A percentile compares a stretch with the other conserved stretches of the same genome.
Evolutionary conservation across 1,284 basidiomycete species (phyloP).

Genomic region (Macrocystidia cucumis): DNA sequence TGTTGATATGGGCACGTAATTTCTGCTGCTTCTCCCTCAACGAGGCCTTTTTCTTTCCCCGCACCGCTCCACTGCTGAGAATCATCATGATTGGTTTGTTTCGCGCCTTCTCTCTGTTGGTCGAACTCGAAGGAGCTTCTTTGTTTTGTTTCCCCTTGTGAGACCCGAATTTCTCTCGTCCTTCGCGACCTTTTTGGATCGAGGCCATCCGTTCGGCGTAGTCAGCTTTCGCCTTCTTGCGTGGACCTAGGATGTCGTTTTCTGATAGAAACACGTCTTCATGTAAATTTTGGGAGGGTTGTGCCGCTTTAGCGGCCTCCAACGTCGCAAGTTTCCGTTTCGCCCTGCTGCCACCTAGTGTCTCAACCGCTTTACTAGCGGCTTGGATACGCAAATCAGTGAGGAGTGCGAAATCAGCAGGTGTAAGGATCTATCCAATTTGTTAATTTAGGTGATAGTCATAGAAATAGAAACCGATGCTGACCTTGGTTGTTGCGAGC

Average conservation of each 20-base stretch:
- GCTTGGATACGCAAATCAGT: slow-evolving; percentile 86
- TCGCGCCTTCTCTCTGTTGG: slow-evolving; percentile 84
- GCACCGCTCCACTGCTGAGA: slow-evolving; percentile 64
- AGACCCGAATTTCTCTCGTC: slow-evolving; percentile 91
- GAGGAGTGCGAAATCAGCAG: slow-evolving; percentile 92
- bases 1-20: slow-evolving; percentile 66
- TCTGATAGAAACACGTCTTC: slow-evolving; percentile 79
- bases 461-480: slow-evolving; percentile 4
- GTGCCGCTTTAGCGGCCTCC: slow-evolving; percentile 59
- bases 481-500: slow-evolving; percentile 75
- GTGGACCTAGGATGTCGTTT: slow-evolving; percentile 86
- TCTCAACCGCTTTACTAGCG: slow-evolving; percentile 67
- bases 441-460: neutral
- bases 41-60: slow-evolving; percentile 84
- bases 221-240: slow-evolving; percentile 91
- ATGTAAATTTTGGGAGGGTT: slow-evolving; percentile 32
- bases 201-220: slow-evolving; percentile 94
- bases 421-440: slow-evolving; percentile 80
- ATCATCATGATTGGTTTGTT: slow-evolving; percentile 97
- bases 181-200: slow-evolving; percentile 91
- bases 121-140: slow-evolving; percentile 71
- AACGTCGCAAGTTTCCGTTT: slow-evolving; percentile 84
- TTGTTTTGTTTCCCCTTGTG: slow-evolving; percentile 87
- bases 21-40: slow-evolving; percentile 81
- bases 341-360: slow-evolving; percentile 66